Percentiles rank a stretch among this genome's conserved stretches.
phyloP scores from a whole-genome alignment of 2,329 filamentous ascomycete species.

The Calonectria hawksworthii region DNA sequence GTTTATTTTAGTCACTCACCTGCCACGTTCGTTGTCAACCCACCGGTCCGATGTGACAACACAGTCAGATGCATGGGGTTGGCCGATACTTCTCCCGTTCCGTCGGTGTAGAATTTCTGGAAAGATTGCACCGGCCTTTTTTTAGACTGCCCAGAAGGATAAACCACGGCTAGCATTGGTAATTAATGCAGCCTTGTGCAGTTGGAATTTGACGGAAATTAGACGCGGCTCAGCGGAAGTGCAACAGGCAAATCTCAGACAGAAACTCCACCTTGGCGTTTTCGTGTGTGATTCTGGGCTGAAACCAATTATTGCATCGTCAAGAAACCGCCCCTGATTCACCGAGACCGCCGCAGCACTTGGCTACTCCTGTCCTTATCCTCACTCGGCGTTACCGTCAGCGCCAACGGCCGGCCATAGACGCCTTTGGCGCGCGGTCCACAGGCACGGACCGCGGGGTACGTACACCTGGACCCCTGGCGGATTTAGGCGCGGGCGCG shows the following conservation, averaged over 20 bases:
- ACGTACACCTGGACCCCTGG: conserved; percentile 9
- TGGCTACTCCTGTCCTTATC: not conserved
- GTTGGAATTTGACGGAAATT: not conserved
- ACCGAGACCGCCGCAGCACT: not conserved
- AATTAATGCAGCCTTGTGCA: not conserved
- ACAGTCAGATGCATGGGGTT: not conserved
- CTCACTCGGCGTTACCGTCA: not conserved
- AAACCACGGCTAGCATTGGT: not conserved
- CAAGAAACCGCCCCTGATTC: not conserved
- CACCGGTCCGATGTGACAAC: not conserved
- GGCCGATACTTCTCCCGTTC: not conserved
- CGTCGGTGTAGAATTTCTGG: not conserved
- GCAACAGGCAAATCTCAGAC: not conserved
- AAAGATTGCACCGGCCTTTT: not conserved
- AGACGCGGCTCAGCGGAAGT: not conserved
- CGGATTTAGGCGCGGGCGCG: conserved; percentile 7
- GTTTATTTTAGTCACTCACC: not conserved
- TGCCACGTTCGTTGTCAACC: not conserved
- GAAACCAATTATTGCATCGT: not conserved
- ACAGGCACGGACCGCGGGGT: conserved; percentile 11
- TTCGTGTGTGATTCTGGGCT: not conserved
- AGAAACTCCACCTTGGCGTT: not conserved
- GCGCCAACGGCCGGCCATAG: not conserved
- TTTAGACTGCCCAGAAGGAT: not conserved
- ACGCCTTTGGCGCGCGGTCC: conserved; percentile 21